Conservation (phyloP, 441 rosid species). For the Populus hybrid region DNA sequence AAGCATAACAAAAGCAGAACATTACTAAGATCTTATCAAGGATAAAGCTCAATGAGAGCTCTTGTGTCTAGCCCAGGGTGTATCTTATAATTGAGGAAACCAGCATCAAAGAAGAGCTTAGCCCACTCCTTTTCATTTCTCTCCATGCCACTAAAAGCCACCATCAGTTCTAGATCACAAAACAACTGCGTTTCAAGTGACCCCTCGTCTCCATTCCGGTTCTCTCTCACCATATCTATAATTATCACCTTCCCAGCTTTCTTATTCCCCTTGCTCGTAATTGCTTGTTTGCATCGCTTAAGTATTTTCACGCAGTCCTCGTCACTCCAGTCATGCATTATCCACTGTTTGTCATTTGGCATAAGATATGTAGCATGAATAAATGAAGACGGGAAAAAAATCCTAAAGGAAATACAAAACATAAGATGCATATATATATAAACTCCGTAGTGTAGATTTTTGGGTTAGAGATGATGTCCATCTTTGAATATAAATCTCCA, state of each 20-base stretch:
- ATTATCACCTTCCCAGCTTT: slow-evolving; percentile 23
- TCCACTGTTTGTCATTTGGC: too few relatives aligned
- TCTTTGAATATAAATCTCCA: too few relatives aligned
- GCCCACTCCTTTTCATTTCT: slow-evolving; percentile 28
- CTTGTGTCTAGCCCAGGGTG: slow-evolving; percentile 17
- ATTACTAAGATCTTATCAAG: neutral
- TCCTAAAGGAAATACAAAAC: too few relatives aligned
- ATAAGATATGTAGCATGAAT: too few relatives aligned
- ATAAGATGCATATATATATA: too few relatives aligned
- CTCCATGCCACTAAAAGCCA: slow-evolving; percentile 6
- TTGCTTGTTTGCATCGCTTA: too few relatives aligned
- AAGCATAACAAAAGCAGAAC: too few relatives aligned
- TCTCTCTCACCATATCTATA: slow-evolving; percentile 2
- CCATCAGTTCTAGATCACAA: slow-evolving; percentile 19
- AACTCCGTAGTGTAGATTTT: too few relatives aligned
- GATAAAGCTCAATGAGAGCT: slow-evolving; percentile 29
- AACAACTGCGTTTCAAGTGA: slow-evolving; percentile 13
- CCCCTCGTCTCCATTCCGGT: neutral
- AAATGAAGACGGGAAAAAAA: too few relatives aligned
- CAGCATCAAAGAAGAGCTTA: slow-evolving; percentile 22
- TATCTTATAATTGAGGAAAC: slow-evolving; percentile 19
- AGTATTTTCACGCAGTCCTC: too few relatives aligned
- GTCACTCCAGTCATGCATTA: too few relatives aligned
- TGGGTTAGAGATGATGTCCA: too few relatives aligned
- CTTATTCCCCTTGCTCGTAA: neutral